Evolutionary conservation across 495 filamentous ascomycete species (phyloP).

Genomic region (Ascobolus immersus): DNA sequence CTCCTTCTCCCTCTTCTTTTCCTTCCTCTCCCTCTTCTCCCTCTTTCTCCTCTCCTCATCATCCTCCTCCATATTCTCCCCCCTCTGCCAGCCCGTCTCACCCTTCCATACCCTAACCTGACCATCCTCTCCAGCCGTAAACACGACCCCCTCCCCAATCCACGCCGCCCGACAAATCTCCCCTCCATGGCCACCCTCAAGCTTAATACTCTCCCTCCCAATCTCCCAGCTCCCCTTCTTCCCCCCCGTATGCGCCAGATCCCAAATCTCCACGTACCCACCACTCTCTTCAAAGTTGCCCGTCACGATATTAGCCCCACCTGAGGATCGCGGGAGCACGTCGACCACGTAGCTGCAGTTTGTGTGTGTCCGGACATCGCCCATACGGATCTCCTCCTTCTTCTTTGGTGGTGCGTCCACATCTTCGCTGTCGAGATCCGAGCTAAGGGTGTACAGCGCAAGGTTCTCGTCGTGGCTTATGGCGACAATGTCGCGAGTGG

Average conservation of each 20-base stretch:
- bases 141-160: constrained; percentile 42
- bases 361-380: constrained; percentile 46
- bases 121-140: constrained; percentile 60
- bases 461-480: constrained; percentile 61
- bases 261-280: not conserved
- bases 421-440: constrained; percentile 29
- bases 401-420: constrained; percentile 27
- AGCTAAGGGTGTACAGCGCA: constrained; percentile 43
- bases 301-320: constrained; percentile 42
- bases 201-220: constrained; percentile 31
- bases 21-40: too few species aligned
- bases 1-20: too few species aligned
- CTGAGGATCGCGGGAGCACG: constrained; percentile 29
- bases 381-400: constrained; percentile 12
- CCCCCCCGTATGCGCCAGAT: constrained; percentile 3
- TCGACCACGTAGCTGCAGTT: constrained; percentile 65
- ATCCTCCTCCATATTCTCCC: too few species aligned
- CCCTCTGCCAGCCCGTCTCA: too few species aligned
- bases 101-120: constrained; percentile 36
- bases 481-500: constrained; percentile 40
- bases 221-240: constrained; percentile 33
- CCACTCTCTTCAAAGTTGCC: constrained; percentile 13
- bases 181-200: constrained; percentile 54
- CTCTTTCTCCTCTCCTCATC: too few species aligned
- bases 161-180: constrained; percentile 64